A percentile compares a stretch with the other conserved stretches of the same genome.
Conservation (phyloP, 345 rosid genomes). For the Ceriops decandra region DNA sequence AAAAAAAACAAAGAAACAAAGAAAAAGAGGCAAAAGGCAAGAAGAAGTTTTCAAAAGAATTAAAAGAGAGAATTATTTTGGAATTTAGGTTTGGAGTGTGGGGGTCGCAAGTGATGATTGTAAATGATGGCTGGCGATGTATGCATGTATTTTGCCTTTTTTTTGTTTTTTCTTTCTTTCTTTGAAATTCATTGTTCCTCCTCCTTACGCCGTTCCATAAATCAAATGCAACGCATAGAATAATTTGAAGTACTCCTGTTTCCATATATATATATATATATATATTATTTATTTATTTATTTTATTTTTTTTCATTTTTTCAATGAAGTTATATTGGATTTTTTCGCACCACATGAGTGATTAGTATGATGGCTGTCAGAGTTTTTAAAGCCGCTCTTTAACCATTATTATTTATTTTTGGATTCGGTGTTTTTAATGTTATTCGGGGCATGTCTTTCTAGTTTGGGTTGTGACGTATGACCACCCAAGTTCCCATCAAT, state of each 20-base stretch:
- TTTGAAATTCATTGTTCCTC: background rate
- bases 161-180: constrained; percentile 6
- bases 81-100: constrained; percentile 29
- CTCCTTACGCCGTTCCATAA: background rate
- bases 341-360: too few species aligned
- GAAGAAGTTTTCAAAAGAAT: constrained; percentile 26
- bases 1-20: too few species aligned
- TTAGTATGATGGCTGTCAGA: too few species aligned
- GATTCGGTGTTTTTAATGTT: background rate
- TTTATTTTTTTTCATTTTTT: too few species aligned
- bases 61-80: constrained; percentile 25
- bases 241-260: too few species aligned
- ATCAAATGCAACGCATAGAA: too few species aligned
- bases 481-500: constrained; percentile 1
- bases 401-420: background rate
- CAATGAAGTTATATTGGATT: too few species aligned
- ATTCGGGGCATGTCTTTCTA: background rate
- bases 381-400: too few species aligned
- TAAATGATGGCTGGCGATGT: constrained; percentile 32
- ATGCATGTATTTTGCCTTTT: constrained; percentile 7
- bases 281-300: too few species aligned
- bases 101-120: constrained; percentile 34
- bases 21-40: constrained; percentile 25
- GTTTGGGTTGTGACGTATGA: constrained; percentile 7
- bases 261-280: too few species aligned